Evolutionary conservation across 225 moss, liverwort and hornwort genomes (phyloP).

Genomic region (Polytrichum formosum): DNA sequence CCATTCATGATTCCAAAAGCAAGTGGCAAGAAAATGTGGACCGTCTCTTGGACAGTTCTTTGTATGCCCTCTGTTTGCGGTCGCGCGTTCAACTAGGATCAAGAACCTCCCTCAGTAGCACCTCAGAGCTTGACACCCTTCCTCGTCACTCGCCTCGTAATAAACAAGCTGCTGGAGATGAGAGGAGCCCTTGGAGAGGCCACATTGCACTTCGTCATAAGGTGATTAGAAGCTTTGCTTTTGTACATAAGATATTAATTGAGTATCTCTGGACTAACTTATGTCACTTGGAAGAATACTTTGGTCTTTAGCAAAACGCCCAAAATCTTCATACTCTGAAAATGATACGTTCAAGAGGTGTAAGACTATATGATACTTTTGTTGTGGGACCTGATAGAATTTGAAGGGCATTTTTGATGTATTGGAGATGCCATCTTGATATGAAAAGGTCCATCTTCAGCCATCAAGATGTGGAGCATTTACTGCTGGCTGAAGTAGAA

Average conservation of each 20-base stretch:
- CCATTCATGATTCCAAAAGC: constrained; percentile 23
- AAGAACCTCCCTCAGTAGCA: constrained; percentile 58
- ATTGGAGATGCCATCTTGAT: too few species aligned
- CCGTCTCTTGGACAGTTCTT: constrained; percentile 56
- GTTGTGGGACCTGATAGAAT: too few species aligned
- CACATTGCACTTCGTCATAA: constrained; percentile 79
- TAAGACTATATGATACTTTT: too few species aligned
- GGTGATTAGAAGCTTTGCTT: constrained; percentile 29
- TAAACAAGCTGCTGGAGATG: constrained; percentile 22
- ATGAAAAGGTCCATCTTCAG: too few species aligned
- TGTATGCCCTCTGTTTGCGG: constrained; percentile 68
- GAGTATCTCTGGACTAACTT: too few species aligned
- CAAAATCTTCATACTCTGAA: too few species aligned
- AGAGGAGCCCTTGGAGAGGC: constrained; percentile 61
- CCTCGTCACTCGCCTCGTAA: constrained; percentile 22
- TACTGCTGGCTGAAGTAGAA: too few species aligned
- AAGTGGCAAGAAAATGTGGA: constrained; percentile 41
- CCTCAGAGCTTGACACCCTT: constrained; percentile 71
- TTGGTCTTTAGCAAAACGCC: too few species aligned
- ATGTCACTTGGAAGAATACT: too few species aligned
- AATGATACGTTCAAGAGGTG: too few species aligned
- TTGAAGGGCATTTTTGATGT: too few species aligned
- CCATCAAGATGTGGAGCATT: too few species aligned
- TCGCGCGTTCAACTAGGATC: constrained; percentile 63
- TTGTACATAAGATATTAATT: background rate